phyloP scores from a whole-genome alignment of 2,329 filamentous ascomycete genomes.

The Coniochaeta sp. region DNA sequence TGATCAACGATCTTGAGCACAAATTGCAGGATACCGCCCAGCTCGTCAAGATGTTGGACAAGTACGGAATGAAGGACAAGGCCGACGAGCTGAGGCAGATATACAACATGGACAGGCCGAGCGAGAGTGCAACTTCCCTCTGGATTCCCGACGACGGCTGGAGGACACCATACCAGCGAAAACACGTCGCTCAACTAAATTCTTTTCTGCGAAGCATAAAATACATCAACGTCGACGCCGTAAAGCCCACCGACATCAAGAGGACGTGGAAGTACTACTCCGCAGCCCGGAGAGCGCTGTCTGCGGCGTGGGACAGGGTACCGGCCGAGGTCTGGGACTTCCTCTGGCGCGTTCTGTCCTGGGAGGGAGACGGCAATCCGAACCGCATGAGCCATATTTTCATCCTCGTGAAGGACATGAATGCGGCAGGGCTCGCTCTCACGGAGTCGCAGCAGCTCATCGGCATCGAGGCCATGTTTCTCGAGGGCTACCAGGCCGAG shows the following conservation, averaged over 20 bases:
- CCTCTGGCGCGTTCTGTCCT: slow-evolving; percentile 57
- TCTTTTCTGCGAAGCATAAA: slow-evolving; percentile 17
- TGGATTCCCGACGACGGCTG: neutral
- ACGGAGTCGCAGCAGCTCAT: slow-evolving; percentile 52
- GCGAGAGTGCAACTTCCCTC: neutral
- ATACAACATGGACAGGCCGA: slow-evolving; percentile 25
- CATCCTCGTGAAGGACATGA: slow-evolving; percentile 58
- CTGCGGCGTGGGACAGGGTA: slow-evolving; percentile 43
- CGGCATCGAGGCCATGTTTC: slow-evolving; percentile 61
- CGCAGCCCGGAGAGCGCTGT: slow-evolving; percentile 33
- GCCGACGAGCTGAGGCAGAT: slow-evolving; percentile 23
- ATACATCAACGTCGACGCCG: slow-evolving; percentile 27
- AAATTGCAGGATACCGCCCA: slow-evolving; percentile 17
- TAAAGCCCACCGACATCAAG: slow-evolving; percentile 16
- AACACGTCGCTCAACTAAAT: slow-evolving; percentile 18
- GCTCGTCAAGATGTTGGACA: slow-evolving; percentile 17
- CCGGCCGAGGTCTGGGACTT: slow-evolving; percentile 54
- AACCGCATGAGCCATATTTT: slow-evolving; percentile 55
- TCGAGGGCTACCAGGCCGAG: slow-evolving; percentile 50
- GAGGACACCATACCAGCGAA: slow-evolving; percentile 5
- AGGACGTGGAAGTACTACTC: slow-evolving; percentile 43
- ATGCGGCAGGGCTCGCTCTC: slow-evolving; percentile 46
- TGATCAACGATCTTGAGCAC: slow-evolving; percentile 24
- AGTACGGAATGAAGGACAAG: slow-evolving; percentile 15
- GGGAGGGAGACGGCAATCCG: slow-evolving; percentile 41